These are phyloP conservation scores for Acacia pycnantha DNA, from an alignment of 331 rosid species.

Conservation along the genomic window DNA sequence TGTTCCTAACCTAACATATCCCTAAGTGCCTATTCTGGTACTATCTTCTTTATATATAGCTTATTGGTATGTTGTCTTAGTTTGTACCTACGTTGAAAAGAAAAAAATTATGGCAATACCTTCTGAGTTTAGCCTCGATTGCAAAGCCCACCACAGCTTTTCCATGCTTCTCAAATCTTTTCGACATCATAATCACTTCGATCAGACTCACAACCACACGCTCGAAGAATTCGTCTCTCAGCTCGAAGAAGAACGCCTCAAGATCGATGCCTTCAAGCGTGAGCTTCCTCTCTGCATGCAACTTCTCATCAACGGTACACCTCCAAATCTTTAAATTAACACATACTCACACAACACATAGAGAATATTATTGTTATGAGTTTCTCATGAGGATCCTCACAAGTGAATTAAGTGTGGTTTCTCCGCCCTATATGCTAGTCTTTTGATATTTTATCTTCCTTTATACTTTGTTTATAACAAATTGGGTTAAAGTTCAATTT, in stretches of 20 bases:
- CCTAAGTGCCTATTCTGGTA: constrained; percentile 39
- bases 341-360: background rate
- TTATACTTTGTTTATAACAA: too few relatives aligned
- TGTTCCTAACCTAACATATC: constrained; percentile 43
- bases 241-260: constrained; percentile 92
- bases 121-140: constrained; percentile 72
- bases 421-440: background rate
- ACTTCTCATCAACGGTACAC: constrained; percentile 85
- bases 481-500: too few relatives aligned
- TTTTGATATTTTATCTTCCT: background rate
- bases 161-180: constrained; percentile 80
- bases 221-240: constrained; percentile 82
- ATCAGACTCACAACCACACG: constrained; percentile 45
- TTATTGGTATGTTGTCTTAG: background rate
- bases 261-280: constrained; percentile 98
- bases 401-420: background rate
- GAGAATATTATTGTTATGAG: background rate
- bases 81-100: background rate
- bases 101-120: constrained; percentile 63
- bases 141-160: constrained; percentile 70
- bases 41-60: constrained; percentile 33
- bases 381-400: background rate
- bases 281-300: constrained; percentile 99
- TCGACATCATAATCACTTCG: constrained; percentile 41
- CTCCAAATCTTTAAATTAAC: background rate